Evolutionary conservation across 192 early-diverging fungal genomes (phyloP).

Genomic region (Mortierella claussenii): DNA sequence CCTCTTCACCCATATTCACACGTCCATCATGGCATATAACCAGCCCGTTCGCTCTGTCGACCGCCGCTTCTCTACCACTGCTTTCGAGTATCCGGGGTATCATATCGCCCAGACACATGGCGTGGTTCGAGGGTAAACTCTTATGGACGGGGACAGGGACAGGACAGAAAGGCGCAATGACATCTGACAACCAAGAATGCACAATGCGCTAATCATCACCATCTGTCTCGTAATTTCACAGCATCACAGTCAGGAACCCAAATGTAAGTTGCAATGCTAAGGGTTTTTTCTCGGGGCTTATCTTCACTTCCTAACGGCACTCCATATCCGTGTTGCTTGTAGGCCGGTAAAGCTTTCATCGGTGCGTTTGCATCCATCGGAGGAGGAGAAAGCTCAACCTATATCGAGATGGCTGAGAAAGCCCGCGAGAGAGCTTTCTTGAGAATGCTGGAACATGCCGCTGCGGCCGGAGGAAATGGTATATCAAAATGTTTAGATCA

Average conservation of each 20-base stretch:
- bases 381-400: conserved; percentile 47
- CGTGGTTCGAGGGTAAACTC: conserved; percentile 45
- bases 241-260: conserved; percentile 48
- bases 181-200: too few species aligned
- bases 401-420: conserved; percentile 51
- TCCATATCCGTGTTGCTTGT: too few species aligned
- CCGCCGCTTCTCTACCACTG: conserved; percentile 49
- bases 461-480: conserved; percentile 47
- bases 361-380: conserved; percentile 31
- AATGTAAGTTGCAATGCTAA: conserved; percentile 33
- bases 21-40: conserved; percentile 6
- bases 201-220: too few species aligned
- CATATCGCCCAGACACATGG: conserved; percentile 45
- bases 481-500: too few species aligned
- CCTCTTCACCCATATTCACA: not conserved
- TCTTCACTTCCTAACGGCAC: too few species aligned
- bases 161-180: too few species aligned
- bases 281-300: too few species aligned
- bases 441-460: conserved; percentile 43
- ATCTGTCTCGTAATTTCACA: not conserved
- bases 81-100: conserved; percentile 50
- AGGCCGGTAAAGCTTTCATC: conserved; percentile 37
- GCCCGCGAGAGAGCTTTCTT: conserved; percentile 46
- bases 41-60: conserved; percentile 51
- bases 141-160: too few species aligned